Evolutionary conservation across 805 yeast genomes (phyloP), one percentile per base, ranked within the genome.

Genomic region (Monosporozyma servazzii): DNA sequence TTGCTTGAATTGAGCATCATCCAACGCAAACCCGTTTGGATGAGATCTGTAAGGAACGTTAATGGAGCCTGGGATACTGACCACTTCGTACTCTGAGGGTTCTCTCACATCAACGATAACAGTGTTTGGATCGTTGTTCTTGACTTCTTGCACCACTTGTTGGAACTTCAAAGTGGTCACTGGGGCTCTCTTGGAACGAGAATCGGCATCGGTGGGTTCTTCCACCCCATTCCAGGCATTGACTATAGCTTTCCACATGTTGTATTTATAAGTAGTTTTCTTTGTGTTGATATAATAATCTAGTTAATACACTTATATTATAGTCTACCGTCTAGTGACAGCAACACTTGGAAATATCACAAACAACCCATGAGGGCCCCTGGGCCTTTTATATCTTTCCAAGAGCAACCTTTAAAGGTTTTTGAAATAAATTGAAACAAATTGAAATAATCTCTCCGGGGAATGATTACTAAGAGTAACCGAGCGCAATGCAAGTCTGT

Each of bases 81-180:
- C 96, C 33, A 70, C 71, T 20, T 56, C 52, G 62, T 65, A 81
- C 69, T 89, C 96, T 43, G 76, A 76, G 7, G 95, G 95, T 70
- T 89, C 96, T 64, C 96, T 80, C 27, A 84, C 96, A 63, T 89
- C 96, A 18, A 88, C 79, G 36, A 88, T 69, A 18, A 84, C 75
- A 9, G 74, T 64, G 15, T 74, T 70, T 23, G 78, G 73, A 48
- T 69, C 71, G 1, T 73, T 73, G 31, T 67, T 54, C 13, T 52
- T 53, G 15, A 75, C 72, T 17, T 84, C 60, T 11, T 70, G 63
- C 58, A 76, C 74, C 60, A 86, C 72, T 13, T 75, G 77, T 13
- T 75, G 70, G 64, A 80, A 86, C 30, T 69, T 67, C 63, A 80
- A 81, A 21, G 42, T 48, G 13, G 52, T 53, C 2, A 51, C 54